These are phyloP conservation scores for Mycena chlorophos DNA, from an alignment of 768 basidiomycete genomes.

Conservation along the genomic window DNA sequence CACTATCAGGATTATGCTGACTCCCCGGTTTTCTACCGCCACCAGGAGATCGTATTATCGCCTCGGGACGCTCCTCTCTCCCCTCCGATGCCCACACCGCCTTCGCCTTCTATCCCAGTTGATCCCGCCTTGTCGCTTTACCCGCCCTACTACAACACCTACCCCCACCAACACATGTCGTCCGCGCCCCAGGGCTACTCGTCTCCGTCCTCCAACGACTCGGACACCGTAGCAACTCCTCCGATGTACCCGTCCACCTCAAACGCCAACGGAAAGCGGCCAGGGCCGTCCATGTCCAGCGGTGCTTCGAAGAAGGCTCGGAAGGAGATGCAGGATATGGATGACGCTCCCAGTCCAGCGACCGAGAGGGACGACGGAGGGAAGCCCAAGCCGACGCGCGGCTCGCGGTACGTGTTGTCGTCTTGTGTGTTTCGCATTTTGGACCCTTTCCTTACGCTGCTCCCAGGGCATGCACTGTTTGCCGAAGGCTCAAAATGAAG, in stretches of 20 bases:
- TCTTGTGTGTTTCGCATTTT: neutral
- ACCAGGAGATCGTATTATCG: conserved; percentile 44
- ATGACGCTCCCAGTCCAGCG: conserved; percentile 47
- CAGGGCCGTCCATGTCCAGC: conserved; percentile 50
- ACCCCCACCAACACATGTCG: conserved; percentile 55
- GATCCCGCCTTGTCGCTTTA: conserved; percentile 73
- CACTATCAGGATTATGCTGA: conserved; percentile 22
- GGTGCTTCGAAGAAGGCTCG: conserved; percentile 54
- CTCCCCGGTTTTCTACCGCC: conserved; percentile 22
- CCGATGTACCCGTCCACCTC: conserved; percentile 59
- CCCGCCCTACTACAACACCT: conserved; percentile 61
- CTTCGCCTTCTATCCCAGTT: conserved; percentile 63
- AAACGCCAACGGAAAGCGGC: conserved; percentile 66
- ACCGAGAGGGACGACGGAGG: conserved; percentile 63
- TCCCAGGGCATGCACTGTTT: conserved; percentile 84
- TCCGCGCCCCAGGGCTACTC: conserved; percentile 61
- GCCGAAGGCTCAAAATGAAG: conserved; percentile 91
- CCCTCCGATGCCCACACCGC: conserved; percentile 53
- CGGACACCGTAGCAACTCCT: conserved; percentile 73
- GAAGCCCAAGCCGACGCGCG: conserved; percentile 83
- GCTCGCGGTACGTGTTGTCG: conserved; percentile 66
- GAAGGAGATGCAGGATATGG: conserved; percentile 62
- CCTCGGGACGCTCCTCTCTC: conserved; percentile 43
- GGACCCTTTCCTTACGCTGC: conserved; percentile 11
- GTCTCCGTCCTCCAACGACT: conserved; percentile 79